A percentile compares a stretch with the other conserved stretches of the same genome.
These are phyloP conservation scores for Trametes pubescens DNA, from an alignment of 1,284 basidiomycete species.

Conservation along the genomic window DNA sequence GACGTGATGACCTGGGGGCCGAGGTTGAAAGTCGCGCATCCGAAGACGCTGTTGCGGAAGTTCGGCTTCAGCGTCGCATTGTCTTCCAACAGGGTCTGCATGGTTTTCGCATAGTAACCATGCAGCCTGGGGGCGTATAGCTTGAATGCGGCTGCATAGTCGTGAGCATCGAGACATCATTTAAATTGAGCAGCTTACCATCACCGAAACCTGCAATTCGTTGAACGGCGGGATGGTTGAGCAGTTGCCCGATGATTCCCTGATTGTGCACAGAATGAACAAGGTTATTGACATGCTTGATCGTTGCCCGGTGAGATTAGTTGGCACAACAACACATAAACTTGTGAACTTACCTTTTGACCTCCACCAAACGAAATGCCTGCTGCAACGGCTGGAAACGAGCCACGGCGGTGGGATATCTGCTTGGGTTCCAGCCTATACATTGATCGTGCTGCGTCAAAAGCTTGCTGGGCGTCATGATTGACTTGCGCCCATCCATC, in stretches of 20 bases:
- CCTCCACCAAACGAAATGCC: not conserved
- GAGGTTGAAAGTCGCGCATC: not conserved
- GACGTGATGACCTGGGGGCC: not conserved
- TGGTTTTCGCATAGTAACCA: not conserved
- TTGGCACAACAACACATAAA: not conserved
- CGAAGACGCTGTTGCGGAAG: not conserved
- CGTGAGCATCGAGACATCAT: not conserved
- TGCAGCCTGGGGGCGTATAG: not conserved
- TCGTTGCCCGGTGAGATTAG: not conserved
- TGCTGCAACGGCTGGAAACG: not conserved
- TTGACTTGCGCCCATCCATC: not conserved
- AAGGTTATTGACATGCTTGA: not conserved
- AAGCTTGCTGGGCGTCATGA: not conserved
- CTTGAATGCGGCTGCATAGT: not conserved
- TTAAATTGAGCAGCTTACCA: not conserved
- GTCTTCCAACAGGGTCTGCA: not conserved
- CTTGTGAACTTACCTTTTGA: not conserved
- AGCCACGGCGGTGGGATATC: not conserved
- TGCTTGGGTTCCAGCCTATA: not conserved
- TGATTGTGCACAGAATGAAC: not conserved
- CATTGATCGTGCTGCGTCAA: not conserved
- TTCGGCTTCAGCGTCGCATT: not conserved
- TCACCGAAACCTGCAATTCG: not conserved
- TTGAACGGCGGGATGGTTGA: not conserved
- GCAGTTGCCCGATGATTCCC: not conserved